phyloP scores from a whole-genome alignment of 768 basidiomycete genomes.

The Termitomyces sp. region DNA sequence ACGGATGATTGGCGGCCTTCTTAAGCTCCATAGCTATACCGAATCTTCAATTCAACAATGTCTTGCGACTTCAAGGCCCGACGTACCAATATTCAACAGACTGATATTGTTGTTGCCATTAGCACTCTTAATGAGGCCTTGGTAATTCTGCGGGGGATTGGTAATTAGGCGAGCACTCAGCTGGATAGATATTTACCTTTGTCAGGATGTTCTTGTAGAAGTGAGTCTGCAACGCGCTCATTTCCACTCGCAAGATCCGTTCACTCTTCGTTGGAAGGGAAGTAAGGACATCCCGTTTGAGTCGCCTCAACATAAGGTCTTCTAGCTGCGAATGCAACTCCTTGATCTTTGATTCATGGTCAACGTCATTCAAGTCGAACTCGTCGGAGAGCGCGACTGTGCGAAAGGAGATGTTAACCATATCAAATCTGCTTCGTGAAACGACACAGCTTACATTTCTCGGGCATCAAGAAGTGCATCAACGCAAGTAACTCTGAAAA shows the following conservation, averaged over 20 bases:
- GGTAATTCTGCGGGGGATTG: constrained; percentile 67
- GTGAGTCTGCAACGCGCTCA: constrained; percentile 93
- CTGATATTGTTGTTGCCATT: constrained; percentile 89
- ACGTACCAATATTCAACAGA: constrained; percentile 85
- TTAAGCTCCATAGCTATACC: constrained; percentile 91
- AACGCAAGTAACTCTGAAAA: constrained; percentile 80
- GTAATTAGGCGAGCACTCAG: not conserved
- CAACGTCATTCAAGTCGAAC: constrained; percentile 89
- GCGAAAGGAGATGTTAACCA: constrained; percentile 5
- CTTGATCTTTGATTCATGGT: constrained; percentile 94
- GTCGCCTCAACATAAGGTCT: constrained; percentile 86
- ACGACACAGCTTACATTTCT: constrained; percentile 67
- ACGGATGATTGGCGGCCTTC: constrained; percentile 98
- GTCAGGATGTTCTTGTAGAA: constrained; percentile 99
- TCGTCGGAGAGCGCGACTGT: constrained; percentile 89
- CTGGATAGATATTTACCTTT: constrained; percentile 41
- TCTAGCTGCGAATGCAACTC: constrained; percentile 92
- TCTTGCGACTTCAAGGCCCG: not conserved
- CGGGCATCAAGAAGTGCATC: constrained; percentile 99
- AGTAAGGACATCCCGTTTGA: constrained; percentile 96
- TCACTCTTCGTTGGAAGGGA: constrained; percentile 97
- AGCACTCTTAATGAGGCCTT: constrained; percentile 85
- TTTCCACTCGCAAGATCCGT: constrained; percentile 94
- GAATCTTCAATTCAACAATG: constrained; percentile 1
- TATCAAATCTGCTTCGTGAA: not conserved